These are phyloP conservation scores for Porphyra umbilicalis DNA, from an alignment of 31 red algal genomes.

Conservation along the genomic window DNA sequence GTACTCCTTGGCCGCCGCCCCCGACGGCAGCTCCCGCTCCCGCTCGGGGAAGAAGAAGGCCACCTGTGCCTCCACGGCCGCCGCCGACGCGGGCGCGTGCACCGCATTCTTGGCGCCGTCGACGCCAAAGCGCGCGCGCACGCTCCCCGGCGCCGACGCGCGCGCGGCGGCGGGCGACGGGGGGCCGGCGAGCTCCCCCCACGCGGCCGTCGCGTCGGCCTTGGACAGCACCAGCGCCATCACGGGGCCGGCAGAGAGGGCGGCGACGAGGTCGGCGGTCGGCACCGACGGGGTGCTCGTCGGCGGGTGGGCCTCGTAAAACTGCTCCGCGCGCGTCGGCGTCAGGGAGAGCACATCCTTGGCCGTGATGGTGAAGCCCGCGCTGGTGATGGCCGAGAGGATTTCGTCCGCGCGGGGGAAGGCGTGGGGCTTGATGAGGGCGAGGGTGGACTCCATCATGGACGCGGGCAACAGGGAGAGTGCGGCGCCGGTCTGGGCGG, in stretches of 20 bases:
- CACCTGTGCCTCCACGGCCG: conserved; percentile 38
- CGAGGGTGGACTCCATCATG: conserved; percentile 51
- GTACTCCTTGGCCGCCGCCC: conserved; percentile 75
- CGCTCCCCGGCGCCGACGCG: conserved; percentile 27
- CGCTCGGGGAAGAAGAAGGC: conserved; percentile 58
- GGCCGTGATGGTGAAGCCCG: conserved; percentile 47
- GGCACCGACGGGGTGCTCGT: conserved; percentile 29
- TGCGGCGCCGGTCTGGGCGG: not conserved
- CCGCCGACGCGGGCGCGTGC: conserved; percentile 39
- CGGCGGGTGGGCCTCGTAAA: conserved; percentile 54
- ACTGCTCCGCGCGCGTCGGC: conserved; percentile 47
- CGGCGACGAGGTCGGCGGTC: conserved; percentile 24
- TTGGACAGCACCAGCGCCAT: conserved; percentile 60
- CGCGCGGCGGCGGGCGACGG: conserved; percentile 49
- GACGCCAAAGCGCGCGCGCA: conserved; percentile 77
- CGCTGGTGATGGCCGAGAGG: conserved; percentile 24
- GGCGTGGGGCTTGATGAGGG: conserved; percentile 78
- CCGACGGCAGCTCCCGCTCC: conserved; percentile 16
- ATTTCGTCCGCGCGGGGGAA: conserved; percentile 41
- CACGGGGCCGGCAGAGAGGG: conserved; percentile 54
- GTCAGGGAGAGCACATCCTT: conserved; percentile 21
- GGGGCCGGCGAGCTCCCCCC: conserved; percentile 55
- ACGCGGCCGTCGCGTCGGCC: conserved; percentile 33
- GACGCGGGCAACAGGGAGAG: not conserved
- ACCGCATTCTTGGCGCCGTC: conserved; percentile 52